Evolutionary conservation across 2,329 filamentous ascomycete species (phyloP).

Genomic region (Acrodontium crateriforme): DNA sequence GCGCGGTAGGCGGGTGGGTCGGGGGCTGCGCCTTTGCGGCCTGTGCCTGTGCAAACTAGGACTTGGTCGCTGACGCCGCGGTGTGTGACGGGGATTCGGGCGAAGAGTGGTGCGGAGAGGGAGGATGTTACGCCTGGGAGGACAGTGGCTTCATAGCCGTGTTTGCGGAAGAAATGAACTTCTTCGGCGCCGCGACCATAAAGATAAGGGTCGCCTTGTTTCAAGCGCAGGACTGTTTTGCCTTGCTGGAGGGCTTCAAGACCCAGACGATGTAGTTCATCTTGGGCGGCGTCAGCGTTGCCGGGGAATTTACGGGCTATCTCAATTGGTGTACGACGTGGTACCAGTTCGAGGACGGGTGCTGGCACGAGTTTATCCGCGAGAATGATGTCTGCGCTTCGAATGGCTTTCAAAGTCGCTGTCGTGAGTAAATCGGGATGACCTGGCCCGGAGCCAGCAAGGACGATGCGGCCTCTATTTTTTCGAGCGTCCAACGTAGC

Average conservation of each 20-base stretch:
- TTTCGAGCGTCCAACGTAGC: slow-evolving; percentile 16
- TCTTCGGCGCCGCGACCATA: slow-evolving; percentile 94
- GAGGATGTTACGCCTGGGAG: slow-evolving; percentile 86
- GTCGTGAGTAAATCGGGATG: slow-evolving; percentile 84
- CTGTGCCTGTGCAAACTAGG: slow-evolving; percentile 90
- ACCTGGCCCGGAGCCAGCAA: slow-evolving; percentile 85
- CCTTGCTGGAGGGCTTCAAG: slow-evolving; percentile 55
- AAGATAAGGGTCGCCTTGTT: slow-evolving; percentile 93
- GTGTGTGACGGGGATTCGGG: slow-evolving; percentile 76
- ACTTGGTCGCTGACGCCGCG: slow-evolving; percentile 84
- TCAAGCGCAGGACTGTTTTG: slow-evolving; percentile 72
- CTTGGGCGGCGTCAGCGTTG: slow-evolving; percentile 85
- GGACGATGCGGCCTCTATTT: slow-evolving; percentile 57
- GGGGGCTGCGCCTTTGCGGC: slow-evolving; percentile 72
- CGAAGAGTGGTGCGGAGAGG: slow-evolving; percentile 75
- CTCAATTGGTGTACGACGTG: slow-evolving; percentile 72
- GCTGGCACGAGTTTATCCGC: slow-evolving; percentile 78
- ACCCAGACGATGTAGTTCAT: slow-evolving; percentile 71
- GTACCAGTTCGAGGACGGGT: slow-evolving; percentile 75
- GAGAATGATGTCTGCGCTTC: slow-evolving; percentile 61
- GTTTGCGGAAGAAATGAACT: slow-evolving; percentile 62
- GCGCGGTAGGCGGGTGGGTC: slow-evolving; percentile 65
- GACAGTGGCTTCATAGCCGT: slow-evolving; percentile 54
- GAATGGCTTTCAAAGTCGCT: slow-evolving; percentile 64
- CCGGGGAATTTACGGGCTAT: slow-evolving; percentile 97